Conservation (phyloP, 495 filamentous ascomycete genomes). For the Glutinoglossum americanum region DNA sequence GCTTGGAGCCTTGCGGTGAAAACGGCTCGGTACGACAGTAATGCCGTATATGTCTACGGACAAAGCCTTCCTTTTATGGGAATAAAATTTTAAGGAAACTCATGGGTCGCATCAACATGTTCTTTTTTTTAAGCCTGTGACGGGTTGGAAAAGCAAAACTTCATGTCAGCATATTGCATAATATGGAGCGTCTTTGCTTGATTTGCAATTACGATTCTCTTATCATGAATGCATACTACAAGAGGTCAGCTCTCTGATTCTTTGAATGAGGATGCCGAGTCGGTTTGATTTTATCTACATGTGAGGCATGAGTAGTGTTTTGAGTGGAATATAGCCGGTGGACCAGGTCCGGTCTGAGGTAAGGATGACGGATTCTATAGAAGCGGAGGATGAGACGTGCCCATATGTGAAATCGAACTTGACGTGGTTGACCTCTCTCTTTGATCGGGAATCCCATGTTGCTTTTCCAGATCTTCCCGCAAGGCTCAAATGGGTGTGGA, state of each 20-base stretch:
- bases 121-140: background rate
- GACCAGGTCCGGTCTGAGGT: background rate
- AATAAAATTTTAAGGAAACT: background rate
- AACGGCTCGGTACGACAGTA: background rate
- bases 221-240: background rate
- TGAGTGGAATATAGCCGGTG: background rate
- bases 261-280: background rate
- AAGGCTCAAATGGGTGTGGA: background rate
- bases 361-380: background rate
- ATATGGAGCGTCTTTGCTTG: constrained; percentile 1
- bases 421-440: background rate
- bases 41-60: background rate
- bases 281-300: background rate
- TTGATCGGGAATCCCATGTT: background rate
- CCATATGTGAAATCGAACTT: background rate
- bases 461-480: background rate
- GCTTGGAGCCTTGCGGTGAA: background rate
- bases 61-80: background rate
- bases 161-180: constrained; percentile 2
- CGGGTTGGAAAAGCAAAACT: background rate
- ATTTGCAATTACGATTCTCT: background rate
- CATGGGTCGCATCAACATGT: background rate
- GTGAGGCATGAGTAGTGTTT: background rate
- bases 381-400: background rate
- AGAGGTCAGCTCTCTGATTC: background rate